phyloP scores from a whole-genome alignment of 345 rosid genomes.

The Populus deltoides region DNA sequence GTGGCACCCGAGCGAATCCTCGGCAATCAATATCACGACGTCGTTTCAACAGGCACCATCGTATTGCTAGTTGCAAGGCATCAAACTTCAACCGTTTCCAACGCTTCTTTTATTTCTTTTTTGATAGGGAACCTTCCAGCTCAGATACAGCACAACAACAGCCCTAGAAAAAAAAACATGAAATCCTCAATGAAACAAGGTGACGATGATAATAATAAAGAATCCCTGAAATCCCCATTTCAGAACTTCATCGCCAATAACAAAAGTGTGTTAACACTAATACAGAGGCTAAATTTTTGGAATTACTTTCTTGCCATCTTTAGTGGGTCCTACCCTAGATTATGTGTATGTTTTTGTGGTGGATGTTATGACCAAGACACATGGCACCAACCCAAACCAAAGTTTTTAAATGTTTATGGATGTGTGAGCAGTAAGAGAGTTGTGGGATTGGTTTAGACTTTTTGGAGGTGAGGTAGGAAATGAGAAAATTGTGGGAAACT shows the following conservation, averaged over 20 bases:
- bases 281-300: neutral
- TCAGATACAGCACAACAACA: slow-evolving; percentile 22
- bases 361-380: slow-evolving; percentile 16
- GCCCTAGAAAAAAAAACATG: neutral
- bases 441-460: slow-evolving; percentile 1
- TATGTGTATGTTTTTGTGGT: neutral
- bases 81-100: neutral
- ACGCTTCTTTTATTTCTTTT: neutral
- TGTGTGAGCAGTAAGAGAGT: neutral
- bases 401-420: neutral
- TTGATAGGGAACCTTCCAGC: slow-evolving; percentile 7
- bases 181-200: neutral
- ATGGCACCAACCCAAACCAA: slow-evolving; percentile 17
- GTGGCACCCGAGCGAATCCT: too few relatives aligned
- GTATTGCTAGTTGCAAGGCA: neutral
- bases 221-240: neutral
- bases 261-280: neutral
- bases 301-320: neutral
- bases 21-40: too few relatives aligned
- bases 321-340: slow-evolving; percentile 11
- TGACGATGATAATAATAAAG: neutral
- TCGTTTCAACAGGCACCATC: too few relatives aligned
- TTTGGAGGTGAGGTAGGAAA: slow-evolving; percentile 18
- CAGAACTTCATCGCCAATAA: neutral
- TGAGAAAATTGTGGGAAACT: slow-evolving; percentile 39